Conservation (phyloP, 1,284 basidiomycete genomes). For the Naganishia liquefaciens region DNA sequence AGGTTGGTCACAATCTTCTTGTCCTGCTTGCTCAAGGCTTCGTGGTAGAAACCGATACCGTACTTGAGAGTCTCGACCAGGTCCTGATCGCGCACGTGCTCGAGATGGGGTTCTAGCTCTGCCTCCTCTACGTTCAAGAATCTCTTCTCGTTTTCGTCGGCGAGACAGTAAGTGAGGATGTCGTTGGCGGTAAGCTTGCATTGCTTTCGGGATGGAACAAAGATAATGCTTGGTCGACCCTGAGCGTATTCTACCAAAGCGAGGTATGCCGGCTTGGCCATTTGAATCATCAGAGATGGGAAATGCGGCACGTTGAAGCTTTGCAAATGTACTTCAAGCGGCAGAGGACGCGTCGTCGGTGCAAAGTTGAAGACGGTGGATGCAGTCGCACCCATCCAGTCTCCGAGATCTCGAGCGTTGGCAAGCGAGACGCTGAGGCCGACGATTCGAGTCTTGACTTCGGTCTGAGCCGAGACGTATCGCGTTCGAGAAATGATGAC, state of each 20-base stretch:
- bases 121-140: conserved; percentile 87
- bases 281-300: conserved; percentile 96
- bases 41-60: conserved; percentile 94
- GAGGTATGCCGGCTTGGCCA: conserved; percentile 98
- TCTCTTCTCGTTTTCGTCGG: conserved; percentile 78
- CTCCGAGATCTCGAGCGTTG: conserved; percentile 93
- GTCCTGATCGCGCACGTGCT: conserved; percentile 75
- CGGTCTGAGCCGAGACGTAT: conserved; percentile 94
- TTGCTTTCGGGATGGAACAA: conserved; percentile 91
- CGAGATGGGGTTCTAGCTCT: conserved; percentile 84
- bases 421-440: conserved; percentile 91
- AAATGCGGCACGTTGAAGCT: conserved; percentile 95
- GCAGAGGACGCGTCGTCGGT: conserved; percentile 88
- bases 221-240: conserved; percentile 83
- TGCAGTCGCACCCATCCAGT: conserved; percentile 93
- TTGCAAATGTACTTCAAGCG: conserved; percentile 96
- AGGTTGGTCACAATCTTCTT: conserved; percentile 91
- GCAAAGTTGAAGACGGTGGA: conserved; percentile 98
- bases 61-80: conserved; percentile 81
- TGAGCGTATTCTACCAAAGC: conserved; percentile 87
- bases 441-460: conserved; percentile 85
- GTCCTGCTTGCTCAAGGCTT: conserved; percentile 87
- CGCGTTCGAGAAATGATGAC: conserved; percentile 90
- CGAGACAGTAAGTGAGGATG: conserved; percentile 81
- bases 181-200: conserved; percentile 91